Conservation (phyloP, 257 asterid genomes). For the Capsicum pubescens region DNA sequence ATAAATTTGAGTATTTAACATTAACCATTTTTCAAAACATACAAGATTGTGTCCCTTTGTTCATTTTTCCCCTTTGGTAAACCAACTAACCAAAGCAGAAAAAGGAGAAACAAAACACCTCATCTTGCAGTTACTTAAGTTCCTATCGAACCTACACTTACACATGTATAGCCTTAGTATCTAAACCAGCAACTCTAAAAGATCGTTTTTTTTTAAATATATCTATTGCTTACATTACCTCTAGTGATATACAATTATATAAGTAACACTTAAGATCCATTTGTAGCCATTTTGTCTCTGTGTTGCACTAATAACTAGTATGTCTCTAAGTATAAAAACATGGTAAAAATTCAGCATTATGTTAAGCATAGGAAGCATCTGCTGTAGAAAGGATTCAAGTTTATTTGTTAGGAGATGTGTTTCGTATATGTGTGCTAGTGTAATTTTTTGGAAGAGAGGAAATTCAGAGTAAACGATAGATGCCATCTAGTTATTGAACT, state of each 20-base stretch:
- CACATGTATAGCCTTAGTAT: slow-evolving; percentile 15
- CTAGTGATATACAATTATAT: background rate
- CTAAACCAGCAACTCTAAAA: slow-evolving; percentile 1
- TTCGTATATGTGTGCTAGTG: background rate
- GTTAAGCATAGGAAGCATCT: background rate
- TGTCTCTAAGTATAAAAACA: background rate
- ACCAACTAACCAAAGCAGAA: slow-evolving; percentile 14
- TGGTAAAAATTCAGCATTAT: background rate
- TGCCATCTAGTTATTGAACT: background rate
- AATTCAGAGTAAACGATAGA: background rate
- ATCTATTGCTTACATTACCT: background rate
- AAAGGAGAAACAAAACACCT: background rate
- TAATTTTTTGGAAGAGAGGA: background rate
- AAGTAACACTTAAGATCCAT: background rate
- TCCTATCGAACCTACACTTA: background rate
- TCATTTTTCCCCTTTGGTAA: background rate
- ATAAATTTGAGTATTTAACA: background rate
- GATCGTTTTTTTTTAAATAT: background rate
- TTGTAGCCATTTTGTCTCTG: background rate
- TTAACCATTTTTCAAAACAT: background rate
- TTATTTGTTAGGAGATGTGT: background rate
- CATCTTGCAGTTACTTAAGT: slow-evolving; percentile 1
- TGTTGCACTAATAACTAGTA: slow-evolving; percentile 4
- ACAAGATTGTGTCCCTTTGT: background rate
- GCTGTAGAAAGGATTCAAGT: background rate